Conservation (phyloP, 176 grass and related monocot genomes). For the Aegilops speltoides region DNA sequence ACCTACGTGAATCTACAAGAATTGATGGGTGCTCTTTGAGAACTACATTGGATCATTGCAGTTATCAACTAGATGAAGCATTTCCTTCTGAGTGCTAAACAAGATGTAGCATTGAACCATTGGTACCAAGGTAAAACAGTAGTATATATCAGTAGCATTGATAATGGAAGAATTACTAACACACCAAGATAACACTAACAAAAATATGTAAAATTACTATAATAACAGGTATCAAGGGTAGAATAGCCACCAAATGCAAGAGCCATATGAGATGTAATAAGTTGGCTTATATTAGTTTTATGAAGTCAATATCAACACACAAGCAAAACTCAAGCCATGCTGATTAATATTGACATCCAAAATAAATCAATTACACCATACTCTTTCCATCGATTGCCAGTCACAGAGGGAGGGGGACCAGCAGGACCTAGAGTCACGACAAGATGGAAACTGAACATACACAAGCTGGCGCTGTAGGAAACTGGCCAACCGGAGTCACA, state of each 20-base stretch:
- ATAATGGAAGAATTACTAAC: neutral
- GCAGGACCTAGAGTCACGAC: neutral
- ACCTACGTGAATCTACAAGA: neutral
- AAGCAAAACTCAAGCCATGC: neutral
- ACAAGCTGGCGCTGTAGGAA: constrained; percentile 2
- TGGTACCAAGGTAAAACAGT: neutral
- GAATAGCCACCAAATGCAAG: neutral
- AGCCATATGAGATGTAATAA: neutral
- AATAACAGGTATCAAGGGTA: neutral
- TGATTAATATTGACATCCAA: neutral
- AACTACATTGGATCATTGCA: constrained; percentile 11
- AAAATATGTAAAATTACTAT: neutral
- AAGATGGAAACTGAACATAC: neutral
- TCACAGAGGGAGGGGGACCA: neutral
- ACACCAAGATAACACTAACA: neutral
- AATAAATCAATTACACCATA: neutral
- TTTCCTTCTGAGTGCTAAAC: neutral
- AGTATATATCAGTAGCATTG: neutral
- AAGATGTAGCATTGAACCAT: neutral
- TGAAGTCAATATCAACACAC: constrained; percentile 1
- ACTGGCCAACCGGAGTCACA: constrained; percentile 63
- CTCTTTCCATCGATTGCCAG: neutral
- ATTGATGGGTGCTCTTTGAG: neutral
- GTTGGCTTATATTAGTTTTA: neutral
- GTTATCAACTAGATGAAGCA: constrained; percentile 2